phyloP scores from a whole-genome alignment of 2,329 filamentous ascomycete genomes.

The Trichoderma sp. region DNA sequence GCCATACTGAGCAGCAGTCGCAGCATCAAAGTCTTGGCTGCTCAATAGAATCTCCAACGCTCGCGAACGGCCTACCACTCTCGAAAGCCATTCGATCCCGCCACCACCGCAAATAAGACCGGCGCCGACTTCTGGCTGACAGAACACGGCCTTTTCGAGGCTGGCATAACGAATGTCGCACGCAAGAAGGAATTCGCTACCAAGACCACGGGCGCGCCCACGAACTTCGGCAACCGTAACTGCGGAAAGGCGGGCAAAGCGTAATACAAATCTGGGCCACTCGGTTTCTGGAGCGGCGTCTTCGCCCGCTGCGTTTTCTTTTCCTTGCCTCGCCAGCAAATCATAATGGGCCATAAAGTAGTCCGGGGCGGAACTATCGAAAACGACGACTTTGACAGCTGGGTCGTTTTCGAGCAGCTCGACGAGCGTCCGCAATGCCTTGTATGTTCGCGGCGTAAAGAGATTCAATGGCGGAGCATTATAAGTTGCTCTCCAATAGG shows the following conservation, averaged over 20 bases:
- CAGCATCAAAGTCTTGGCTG: constrained; percentile 1
- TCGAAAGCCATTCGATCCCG: constrained; percentile 7
- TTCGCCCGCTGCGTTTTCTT: not conserved
- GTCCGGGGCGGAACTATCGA: constrained; percentile 1
- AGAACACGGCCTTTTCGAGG: not conserved
- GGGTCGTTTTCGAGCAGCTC: constrained; percentile 1
- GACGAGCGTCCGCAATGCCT: not conserved
- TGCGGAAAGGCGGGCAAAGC: not conserved
- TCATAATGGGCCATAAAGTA: constrained; percentile 10
- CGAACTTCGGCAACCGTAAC: not conserved
- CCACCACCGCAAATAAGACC: not conserved
- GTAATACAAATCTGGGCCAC: constrained; percentile 8
- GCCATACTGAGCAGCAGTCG: constrained; percentile 15
- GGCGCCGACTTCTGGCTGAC: constrained; percentile 3
- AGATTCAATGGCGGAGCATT: constrained; percentile 14
- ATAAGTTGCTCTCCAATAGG: constrained; percentile 17
- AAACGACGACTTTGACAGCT: constrained; percentile 11
- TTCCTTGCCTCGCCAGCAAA: not conserved
- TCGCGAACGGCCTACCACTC: not conserved
- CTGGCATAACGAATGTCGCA: constrained; percentile 16
- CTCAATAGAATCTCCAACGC: constrained; percentile 6
- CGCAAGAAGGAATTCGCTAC: constrained; percentile 6
- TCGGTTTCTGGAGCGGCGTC: not conserved
- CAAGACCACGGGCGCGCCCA: not conserved
- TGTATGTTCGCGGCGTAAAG: constrained; percentile 6